Conservation (phyloP, 2,329 filamentous ascomycete species). For the Leptographium procerum region DNA sequence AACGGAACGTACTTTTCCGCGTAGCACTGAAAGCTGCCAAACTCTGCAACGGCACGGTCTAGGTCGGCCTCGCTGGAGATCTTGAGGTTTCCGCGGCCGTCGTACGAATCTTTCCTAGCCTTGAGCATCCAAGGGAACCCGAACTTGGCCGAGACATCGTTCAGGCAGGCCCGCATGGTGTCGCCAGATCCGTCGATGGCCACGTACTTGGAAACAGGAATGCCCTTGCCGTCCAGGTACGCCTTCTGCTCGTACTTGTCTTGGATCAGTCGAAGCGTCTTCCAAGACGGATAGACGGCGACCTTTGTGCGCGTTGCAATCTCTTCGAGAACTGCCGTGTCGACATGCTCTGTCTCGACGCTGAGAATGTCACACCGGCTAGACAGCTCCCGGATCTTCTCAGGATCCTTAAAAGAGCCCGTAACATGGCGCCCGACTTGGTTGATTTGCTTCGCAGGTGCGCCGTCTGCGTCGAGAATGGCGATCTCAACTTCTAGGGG, state of each 20-base stretch:
- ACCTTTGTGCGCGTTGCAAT: slow-evolving; percentile 44
- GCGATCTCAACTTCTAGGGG: slow-evolving; percentile 66
- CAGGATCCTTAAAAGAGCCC: slow-evolving; percentile 78
- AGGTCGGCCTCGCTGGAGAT: slow-evolving; percentile 34
- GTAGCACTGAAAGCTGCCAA: slow-evolving; percentile 65
- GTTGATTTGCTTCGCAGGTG: slow-evolving; percentile 75
- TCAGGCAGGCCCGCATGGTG: slow-evolving; percentile 50
- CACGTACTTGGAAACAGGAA: slow-evolving; percentile 63
- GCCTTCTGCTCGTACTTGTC: slow-evolving; percentile 89
- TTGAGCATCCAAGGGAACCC: slow-evolving; percentile 91
- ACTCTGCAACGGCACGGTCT: slow-evolving; percentile 53
- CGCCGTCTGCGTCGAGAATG: slow-evolving; percentile 64
- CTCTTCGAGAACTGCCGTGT: slow-evolving; percentile 81
- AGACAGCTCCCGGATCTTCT: slow-evolving; percentile 71
- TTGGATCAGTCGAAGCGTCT: slow-evolving; percentile 78
- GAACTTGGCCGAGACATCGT: too few relatives aligned
- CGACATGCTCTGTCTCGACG: slow-evolving; percentile 90
- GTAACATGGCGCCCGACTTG: slow-evolving; percentile 58
- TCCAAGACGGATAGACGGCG: slow-evolving; percentile 69
- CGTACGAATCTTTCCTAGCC: slow-evolving; percentile 79
- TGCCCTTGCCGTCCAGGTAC: slow-evolving; percentile 54
- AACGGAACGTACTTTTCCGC: slow-evolving; percentile 87
- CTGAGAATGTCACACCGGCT: slow-evolving; percentile 68
- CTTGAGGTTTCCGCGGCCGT: slow-evolving; percentile 63
- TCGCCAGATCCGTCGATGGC: slow-evolving; percentile 45